Evolutionary conservation across 176 grass and related monocot species (phyloP), one percentile per base, ranked within the genome.

Genomic region (Guadua angustifolia): DNA sequence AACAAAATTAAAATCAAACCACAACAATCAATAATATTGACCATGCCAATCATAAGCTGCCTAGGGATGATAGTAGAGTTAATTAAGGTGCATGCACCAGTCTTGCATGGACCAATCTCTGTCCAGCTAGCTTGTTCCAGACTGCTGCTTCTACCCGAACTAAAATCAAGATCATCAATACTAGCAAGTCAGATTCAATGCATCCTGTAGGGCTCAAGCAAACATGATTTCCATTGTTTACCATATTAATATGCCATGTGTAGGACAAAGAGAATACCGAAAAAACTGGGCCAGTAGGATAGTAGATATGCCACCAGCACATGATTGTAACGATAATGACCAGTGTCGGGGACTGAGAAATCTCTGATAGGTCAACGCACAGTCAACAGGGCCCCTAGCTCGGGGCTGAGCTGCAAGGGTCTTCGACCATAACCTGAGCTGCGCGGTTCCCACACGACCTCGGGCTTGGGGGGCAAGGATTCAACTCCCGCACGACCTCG

Each of bases 101-200:
- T 69, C 69, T 52, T 75, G 87, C 70, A 82, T 82, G 88, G 83
- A 86, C 83, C 82, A 85, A 64, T 77, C 64, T 71, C 21, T 71
- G 66, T 24, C 78, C 73, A 78, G 83, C 88, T 69, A 86, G 78
- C 73, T 53, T 78, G 53, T 29, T 85, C 65, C 73, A 63, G 49
- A 33, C 66, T 78, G 77, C 53, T 85, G 83, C 66, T 73, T 78
- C 88, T 78, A 49, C 79, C 73, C 9, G 2, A 86, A 86, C 79
- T 82, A 90, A 79, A 86, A 73, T 69, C 2, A 1, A 38, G 22
- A 79, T 15, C 49, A 84, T 88, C 68, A 65, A 71, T 69, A 75
- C 77, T 49, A 63, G 35, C 64, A 63, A 45, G 71, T 44, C 82
- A 71, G 88, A 70, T 85, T 85, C 71, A 89, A 82, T 86, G 70